phyloP scores from a whole-genome alignment of 176 grass and related monocot species.

The Phragmites australis region DNA sequence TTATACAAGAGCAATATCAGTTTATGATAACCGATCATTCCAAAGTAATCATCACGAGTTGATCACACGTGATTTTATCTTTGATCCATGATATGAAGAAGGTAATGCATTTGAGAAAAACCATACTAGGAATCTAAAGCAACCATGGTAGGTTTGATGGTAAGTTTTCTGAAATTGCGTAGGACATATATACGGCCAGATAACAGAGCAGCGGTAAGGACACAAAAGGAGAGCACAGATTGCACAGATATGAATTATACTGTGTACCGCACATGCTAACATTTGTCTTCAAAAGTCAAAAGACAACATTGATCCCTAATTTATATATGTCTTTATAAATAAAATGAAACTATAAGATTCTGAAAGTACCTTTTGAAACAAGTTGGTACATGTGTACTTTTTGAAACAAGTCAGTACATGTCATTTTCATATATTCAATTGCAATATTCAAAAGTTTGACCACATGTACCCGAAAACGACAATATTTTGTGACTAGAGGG shows the following conservation, averaged over 20 bases:
- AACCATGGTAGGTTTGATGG: not conserved
- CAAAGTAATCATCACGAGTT: conserved; percentile 7
- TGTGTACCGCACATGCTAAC: conserved; percentile 7
- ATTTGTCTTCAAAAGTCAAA: not conserved
- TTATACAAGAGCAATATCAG: conserved; percentile 9
- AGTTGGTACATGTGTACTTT: not conserved
- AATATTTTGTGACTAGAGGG: not conserved
- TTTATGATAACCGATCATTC: conserved; percentile 10
- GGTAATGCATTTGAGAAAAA: not conserved
- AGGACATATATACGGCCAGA: not conserved
- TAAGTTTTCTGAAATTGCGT: not conserved
- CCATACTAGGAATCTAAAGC: not conserved
- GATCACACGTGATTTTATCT: conserved; percentile 2
- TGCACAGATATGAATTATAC: no score
- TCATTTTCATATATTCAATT: not conserved
- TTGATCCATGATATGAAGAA: not conserved
- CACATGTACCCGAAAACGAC: not conserved
- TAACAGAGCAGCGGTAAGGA: not conserved
- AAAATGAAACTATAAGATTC: not conserved
- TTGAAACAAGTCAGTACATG: not conserved
- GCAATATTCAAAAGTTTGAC: not conserved
- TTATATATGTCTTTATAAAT: no score
- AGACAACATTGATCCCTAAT: no score
- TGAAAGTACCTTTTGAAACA: not conserved
- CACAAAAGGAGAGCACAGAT: not conserved